A percentile compares a stretch with the other conserved stretches of the same genome.
These are phyloP conservation scores for Fraxinus sp. DNA, from an alignment of 305 asterid species.

Conservation along the genomic window DNA sequence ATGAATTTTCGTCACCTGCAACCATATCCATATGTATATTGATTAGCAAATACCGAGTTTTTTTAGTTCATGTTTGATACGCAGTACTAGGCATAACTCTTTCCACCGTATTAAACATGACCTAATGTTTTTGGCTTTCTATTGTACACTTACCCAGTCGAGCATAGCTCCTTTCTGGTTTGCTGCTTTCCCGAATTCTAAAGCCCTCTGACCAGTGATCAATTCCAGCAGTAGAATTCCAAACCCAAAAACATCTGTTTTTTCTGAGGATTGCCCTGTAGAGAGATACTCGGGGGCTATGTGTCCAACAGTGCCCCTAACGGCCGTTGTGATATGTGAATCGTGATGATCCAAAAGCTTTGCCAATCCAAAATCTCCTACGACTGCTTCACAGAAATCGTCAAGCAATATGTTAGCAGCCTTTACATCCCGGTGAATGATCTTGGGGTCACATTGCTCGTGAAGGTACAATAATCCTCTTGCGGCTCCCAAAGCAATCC, in stretches of 20 bases:
- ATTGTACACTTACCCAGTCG: slow-evolving; percentile 74
- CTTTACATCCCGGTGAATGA: slow-evolving; percentile 88
- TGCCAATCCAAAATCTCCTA: slow-evolving; percentile 92
- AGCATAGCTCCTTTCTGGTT: slow-evolving; percentile 92
- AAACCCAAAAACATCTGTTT: slow-evolving; percentile 87
- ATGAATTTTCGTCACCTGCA: slow-evolving; percentile 81
- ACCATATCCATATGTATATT: background rate
- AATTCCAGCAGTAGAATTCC: slow-evolving; percentile 83
- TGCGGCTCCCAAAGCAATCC: slow-evolving; percentile 84
- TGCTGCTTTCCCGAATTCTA: slow-evolving; percentile 87
- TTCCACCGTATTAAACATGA: background rate
- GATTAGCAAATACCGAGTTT: background rate
- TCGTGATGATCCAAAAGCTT: slow-evolving; percentile 90
- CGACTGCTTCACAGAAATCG: slow-evolving; percentile 83
- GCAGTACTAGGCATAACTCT: background rate
- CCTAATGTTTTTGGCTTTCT: background rate
- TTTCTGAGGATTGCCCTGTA: slow-evolving; percentile 88
- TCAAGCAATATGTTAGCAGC: slow-evolving; percentile 93
- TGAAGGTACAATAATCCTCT: slow-evolving; percentile 81
- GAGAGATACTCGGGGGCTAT: slow-evolving; percentile 88
- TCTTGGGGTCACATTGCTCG: slow-evolving; percentile 92
- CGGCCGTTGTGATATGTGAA: slow-evolving; percentile 90
- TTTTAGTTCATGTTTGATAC: background rate
- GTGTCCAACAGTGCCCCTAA: slow-evolving; percentile 94
- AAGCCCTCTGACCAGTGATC: slow-evolving; percentile 88